These are phyloP conservation scores for Forsythia suspensa DNA, from an alignment of 257 asterid species.

Conservation along the genomic window DNA sequence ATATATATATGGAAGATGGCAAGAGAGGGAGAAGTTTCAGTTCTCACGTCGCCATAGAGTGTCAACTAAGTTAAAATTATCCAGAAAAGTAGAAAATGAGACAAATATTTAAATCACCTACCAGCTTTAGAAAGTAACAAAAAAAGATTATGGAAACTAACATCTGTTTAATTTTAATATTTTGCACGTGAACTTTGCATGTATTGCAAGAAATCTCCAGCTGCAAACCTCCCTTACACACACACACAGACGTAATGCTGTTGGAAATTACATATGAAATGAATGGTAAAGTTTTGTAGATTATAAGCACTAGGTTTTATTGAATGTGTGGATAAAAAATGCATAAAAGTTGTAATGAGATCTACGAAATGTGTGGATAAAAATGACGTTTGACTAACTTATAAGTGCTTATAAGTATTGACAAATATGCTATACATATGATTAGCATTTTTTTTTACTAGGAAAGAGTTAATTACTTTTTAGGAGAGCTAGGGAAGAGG, in stretches of 20 bases:
- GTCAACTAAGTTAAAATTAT: slow-evolving; percentile 16
- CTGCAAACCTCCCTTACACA: no score
- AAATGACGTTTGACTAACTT: no score
- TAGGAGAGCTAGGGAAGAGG: background rate
- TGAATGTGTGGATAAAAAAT: no score
- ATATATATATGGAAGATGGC: background rate
- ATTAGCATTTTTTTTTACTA: no score
- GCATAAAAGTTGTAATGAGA: no score
- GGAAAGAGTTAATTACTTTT: no score
- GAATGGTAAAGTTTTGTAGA: background rate
- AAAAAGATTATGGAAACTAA: slow-evolving; percentile 13
- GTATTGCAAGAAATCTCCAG: slow-evolving; percentile 13
- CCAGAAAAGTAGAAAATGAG: background rate
- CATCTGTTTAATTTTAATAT: slow-evolving; percentile 10
- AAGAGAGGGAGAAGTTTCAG: slow-evolving; percentile 2
- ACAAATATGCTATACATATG: background rate
- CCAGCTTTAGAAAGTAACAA: background rate
- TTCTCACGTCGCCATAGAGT: slow-evolving; percentile 29
- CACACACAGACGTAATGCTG: background rate
- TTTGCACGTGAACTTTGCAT: slow-evolving; percentile 28
- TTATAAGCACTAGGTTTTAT: no score
- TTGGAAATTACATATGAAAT: background rate
- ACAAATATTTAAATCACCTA: background rate
- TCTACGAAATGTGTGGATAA: no score
- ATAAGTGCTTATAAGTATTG: no score